A percentile compares a stretch with the other conserved stretches of the same genome.
Evolutionary conservation across 176 grass and related monocot genomes (phyloP).

Genomic region (Tillandsia fasciculata): DNA sequence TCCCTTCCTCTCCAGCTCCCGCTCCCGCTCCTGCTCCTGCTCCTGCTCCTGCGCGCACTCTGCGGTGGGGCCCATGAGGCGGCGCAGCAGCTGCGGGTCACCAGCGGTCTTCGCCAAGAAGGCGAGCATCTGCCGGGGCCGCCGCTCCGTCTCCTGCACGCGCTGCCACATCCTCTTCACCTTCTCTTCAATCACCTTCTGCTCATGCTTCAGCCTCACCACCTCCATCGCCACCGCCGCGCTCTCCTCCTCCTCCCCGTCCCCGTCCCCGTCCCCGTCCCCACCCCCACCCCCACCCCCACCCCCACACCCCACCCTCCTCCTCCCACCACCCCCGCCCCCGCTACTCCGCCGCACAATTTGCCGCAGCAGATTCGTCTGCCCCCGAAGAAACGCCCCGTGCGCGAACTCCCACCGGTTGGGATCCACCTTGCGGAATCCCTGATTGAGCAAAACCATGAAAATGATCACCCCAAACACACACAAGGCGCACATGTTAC

Average conservation of each 20-base stretch:
- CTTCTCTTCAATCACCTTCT: slow-evolving; percentile 16
- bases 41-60: no score
- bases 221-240: slow-evolving; percentile 3
- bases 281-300: no score
- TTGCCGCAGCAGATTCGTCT: slow-evolving; percentile 50
- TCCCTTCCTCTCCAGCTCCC: no score
- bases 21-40: no score
- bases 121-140: slow-evolving; percentile 67
- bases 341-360: slow-evolving; percentile 39
- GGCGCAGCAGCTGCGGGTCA: slow-evolving; percentile 12
- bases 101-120: slow-evolving; percentile 67
- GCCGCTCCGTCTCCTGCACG: slow-evolving; percentile 69
- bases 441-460: slow-evolving; percentile 22
- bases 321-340: not conserved
- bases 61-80: no score
- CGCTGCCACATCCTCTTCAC: slow-evolving; percentile 64
- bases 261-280: not conserved
- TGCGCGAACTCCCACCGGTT: slow-evolving; percentile 82
- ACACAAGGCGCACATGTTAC: no score
- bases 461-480: not conserved
- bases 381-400: slow-evolving; percentile 44
- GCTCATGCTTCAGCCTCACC: no score
- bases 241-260: slow-evolving; percentile 14
- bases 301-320: not conserved
- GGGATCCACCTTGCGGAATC: slow-evolving; percentile 67